These are phyloP conservation scores for Colletotrichum sp. DNA, from an alignment of 2,329 filamentous ascomycete genomes.

Conservation along the genomic window DNA sequence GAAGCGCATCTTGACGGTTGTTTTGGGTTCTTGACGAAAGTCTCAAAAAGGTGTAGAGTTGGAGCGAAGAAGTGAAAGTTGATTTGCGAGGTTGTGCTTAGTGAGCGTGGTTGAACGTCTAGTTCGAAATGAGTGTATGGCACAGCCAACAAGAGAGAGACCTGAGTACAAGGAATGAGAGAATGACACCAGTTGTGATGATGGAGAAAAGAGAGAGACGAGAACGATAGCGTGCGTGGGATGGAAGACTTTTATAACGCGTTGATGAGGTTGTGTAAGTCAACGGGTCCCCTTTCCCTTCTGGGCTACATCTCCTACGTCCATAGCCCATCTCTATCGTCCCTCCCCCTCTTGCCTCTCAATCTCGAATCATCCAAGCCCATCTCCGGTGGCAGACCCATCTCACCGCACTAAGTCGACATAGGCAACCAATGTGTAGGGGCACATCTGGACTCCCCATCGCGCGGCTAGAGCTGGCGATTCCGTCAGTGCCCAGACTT, in stretches of 20 bases:
- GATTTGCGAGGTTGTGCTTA: constrained; percentile 14
- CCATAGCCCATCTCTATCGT: not conserved
- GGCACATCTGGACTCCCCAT: constrained; percentile 1
- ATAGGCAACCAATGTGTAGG: constrained; percentile 2
- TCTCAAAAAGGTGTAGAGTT: not conserved
- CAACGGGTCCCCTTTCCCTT: not conserved
- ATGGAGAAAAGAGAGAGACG: not conserved
- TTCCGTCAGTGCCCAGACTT: constrained; percentile 2
- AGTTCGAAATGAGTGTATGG: constrained; percentile 21
- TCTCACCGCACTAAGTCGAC: constrained; percentile 5
- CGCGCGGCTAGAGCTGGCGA: constrained; percentile 20
- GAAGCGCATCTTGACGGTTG: constrained; percentile 38
- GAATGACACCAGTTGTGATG: constrained; percentile 22
- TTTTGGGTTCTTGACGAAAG: not conserved
- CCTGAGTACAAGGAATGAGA: constrained; percentile 15
- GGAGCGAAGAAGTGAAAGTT: constrained; percentile 8
- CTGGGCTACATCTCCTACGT: not conserved
- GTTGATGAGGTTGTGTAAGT: not conserved
- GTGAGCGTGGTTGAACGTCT: constrained; percentile 21
- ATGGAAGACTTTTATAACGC: constrained; percentile 10
- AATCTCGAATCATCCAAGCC: constrained; percentile 13
- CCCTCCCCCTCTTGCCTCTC: not conserved
- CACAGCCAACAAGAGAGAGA: constrained; percentile 21
- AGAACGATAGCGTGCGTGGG: not conserved
- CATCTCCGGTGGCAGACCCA: constrained; percentile 14